Evolutionary conservation across 2,329 filamentous ascomycete genomes (phyloP), one percentile per base, ranked within the genome.

Genomic region (Thelonectria blattea): DNA sequence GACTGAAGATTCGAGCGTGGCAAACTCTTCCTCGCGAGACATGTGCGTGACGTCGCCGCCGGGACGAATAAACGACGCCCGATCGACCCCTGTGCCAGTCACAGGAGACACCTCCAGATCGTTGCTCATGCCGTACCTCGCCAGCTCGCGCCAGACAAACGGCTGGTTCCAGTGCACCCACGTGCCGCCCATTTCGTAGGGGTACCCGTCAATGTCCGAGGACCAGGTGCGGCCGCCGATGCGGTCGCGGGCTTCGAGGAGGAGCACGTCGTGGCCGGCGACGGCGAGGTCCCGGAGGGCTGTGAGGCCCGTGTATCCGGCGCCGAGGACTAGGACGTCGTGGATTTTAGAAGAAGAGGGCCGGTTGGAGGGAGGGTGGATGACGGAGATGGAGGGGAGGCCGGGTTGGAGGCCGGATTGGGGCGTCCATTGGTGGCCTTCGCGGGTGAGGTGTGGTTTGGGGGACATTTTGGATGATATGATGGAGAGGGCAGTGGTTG

Each of bases 121-220:
- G 11, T 47, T 54, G 55, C 47, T 62, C 55, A 62, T 59, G 43
- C 48, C 49, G 27, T 62, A 59, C 32, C 60, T 55, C 27, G 51
- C 56, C 56, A 62, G 56, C 32, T 62, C 60, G 42, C 60, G 60
- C 56, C 56, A 62, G 30, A 62, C 60, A 56, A 56, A 59, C 10
- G 60, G 60, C 60, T 62, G 60, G 17, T 62, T 62, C 60, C 60
- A 62, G 39, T 56, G 60, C 17, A 62, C 56, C 56, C 54, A 56
- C 18, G 52, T 56, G 39, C 57, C 57, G 46, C 57, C 57, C 57
- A 60, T 60, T 32, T 60, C 57, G 47, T 60, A 60, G 17, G 41
- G 57, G 57, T 60, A 56, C 39, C 57, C 57, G 32, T 60, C 57
- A 22, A 56, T 52, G 46, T 47, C 52, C 27, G 57, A 55, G 22